Base-by-base conservation (phyloP, 352 stramenopile genomes). In the Aphanomyces stellatus region DNA sequence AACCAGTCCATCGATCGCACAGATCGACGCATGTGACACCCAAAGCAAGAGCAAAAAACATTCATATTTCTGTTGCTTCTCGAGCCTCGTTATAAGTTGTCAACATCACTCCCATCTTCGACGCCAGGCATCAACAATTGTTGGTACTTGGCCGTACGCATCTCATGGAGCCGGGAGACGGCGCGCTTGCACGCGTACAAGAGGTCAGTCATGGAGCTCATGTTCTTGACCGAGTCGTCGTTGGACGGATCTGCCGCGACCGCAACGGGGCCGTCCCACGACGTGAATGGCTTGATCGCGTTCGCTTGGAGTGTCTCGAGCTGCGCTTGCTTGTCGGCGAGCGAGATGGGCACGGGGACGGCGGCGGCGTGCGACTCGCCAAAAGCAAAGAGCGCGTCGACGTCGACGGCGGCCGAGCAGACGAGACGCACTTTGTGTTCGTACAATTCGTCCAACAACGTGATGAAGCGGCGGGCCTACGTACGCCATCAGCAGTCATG, bases 371-470 rank as follows among this genome's bases (percentile, higher is more conserved):
- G n/a, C 24, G 78, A 53, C 2, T 84, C 76, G 51, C 88, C 82
- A 65, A 93, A 91, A n/a, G 75, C 65, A 57, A 95, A 95, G 61
- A 95, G 81, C 19, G 77, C 51, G 31, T 72, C 65, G 8, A 77
- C 69, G 0, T 73, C 48, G 25, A 69, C 81, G 43, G 74, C 74
- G 4, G 81, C 78, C 1, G 84, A 88, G 61, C 80, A 75, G 0
- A 94, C 57, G 11, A 93, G 69, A 0, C 76, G 68, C 13, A 81
- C 86, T 35, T 74, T 76, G 46, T 88, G 85, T 73, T 99, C 95
- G 66, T 99, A 99, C 51, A 99, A 72, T 75, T 98, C 94, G 72
- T 99, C 97, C 49, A 99, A 81, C 1, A 99, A 78, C 49, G 97
- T 88, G 72, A 99, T 98, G 76, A 99, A 98, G 43, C 97, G 85